phyloP scores from a whole-genome alignment of 148 eudicot genomes.

The Fagopyrum tataricum region DNA sequence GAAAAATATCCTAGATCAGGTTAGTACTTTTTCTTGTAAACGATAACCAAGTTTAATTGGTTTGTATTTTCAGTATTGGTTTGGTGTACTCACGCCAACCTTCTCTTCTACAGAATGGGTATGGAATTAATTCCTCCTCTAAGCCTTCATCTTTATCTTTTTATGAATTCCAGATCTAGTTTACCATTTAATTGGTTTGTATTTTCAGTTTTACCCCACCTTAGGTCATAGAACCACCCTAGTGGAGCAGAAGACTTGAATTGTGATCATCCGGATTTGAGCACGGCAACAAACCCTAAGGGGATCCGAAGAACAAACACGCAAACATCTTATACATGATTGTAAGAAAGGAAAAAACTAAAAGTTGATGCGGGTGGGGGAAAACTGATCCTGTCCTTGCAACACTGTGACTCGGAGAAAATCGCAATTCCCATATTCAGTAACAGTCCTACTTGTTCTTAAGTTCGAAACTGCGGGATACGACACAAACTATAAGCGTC shows the following conservation, averaged over 20 bases:
- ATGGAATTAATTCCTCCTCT: not conserved
- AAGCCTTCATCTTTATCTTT: not conserved
- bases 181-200: not conserved
- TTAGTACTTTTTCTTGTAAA: too few species aligned
- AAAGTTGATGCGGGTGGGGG: not conserved
- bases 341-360: not conserved
- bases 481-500: not conserved
- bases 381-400: not conserved
- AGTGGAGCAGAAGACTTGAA: not conserved
- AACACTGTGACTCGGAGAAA: not conserved
- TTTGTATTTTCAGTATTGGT: not conserved
- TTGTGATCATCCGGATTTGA: not conserved
- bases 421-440: not conserved
- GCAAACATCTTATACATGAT: not conserved
- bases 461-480: not conserved
- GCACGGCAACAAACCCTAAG: not conserved
- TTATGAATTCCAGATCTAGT: not conserved
- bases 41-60: not conserved
- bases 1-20: too few species aligned
- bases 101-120: not conserved
- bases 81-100: not conserved
- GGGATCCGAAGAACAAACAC: not conserved
- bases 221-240: not conserved
- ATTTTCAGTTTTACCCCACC: too few species aligned
- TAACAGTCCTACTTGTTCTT: not conserved